phyloP scores from a whole-genome alignment of 2,329 filamentous ascomycete genomes.

The Acrodontium crateriforme region DNA sequence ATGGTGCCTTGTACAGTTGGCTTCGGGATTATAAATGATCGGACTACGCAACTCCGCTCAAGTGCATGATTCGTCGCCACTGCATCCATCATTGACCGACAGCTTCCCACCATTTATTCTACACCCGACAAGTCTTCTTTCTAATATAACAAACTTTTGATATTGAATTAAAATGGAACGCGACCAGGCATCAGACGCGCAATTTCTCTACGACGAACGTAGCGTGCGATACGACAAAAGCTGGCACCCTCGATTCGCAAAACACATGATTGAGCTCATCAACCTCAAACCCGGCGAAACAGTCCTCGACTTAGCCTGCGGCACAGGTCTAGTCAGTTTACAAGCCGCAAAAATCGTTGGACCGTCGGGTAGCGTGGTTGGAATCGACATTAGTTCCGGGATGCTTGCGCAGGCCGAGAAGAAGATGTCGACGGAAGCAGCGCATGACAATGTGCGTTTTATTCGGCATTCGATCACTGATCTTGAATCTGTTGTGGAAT shows the following conservation, averaged over 20 bases:
- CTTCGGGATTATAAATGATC: no score
- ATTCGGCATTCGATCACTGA: constrained; percentile 25
- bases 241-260: constrained; percentile 28
- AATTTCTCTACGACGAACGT: constrained; percentile 21
- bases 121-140: no score
- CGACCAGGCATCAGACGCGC: constrained; percentile 7
- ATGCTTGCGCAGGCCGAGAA: constrained; percentile 22
- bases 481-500: constrained; percentile 12
- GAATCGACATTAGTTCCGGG: constrained; percentile 28
- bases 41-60: no score
- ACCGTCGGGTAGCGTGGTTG: constrained; percentile 23
- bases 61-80: no score
- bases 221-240: constrained; percentile 26
- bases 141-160: no score
- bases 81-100: no score
- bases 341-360: constrained; percentile 27
- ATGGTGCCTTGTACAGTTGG: no score
- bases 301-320: constrained; percentile 34
- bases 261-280: constrained; percentile 21
- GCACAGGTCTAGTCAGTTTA: constrained; percentile 31
- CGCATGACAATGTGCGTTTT: constrained; percentile 21
- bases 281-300: constrained; percentile 21
- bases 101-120: no score
- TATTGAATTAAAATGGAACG: no score
- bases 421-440: constrained; percentile 17